Conservation (phyloP, 495 filamentous ascomycete species). For the Acidomyces sp. region DNA sequence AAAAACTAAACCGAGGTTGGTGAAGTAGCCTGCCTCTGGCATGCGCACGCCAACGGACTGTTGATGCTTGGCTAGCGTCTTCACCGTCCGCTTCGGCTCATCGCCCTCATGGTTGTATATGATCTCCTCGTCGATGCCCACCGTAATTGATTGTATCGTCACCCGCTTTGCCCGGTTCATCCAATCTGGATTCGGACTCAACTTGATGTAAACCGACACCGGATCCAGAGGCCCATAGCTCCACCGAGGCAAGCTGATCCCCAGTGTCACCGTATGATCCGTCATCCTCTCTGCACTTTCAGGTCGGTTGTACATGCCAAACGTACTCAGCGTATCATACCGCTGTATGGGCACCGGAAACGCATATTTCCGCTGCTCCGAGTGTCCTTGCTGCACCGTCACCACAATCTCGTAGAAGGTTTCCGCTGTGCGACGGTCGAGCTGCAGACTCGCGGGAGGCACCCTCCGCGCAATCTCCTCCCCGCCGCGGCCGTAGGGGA, state of each 20-base stretch:
- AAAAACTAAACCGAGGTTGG: conserved; percentile 81
- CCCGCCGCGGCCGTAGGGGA: conserved; percentile 81
- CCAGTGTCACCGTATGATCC: conserved; percentile 83
- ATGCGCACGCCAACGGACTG: conserved; percentile 69
- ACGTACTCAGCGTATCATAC: conserved; percentile 94
- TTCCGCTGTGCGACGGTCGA: conserved; percentile 83
- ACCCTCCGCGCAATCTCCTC: conserved; percentile 79
- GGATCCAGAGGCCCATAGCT: conserved; percentile 93
- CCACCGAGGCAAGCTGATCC: conserved; percentile 85
- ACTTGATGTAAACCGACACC: conserved; percentile 85
- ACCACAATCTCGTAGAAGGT: conserved; percentile 96
- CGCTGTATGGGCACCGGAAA: conserved; percentile 84
- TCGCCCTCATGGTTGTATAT: conserved; percentile 98
- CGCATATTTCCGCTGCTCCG: conserved; percentile 73
- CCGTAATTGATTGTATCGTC: conserved; percentile 84
- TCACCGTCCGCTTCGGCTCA: conserved; percentile 82
- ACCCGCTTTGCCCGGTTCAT: conserved; percentile 78
- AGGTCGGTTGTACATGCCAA: conserved; percentile 97
- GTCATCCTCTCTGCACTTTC: conserved; percentile 72
- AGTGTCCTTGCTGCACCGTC: conserved; percentile 78
- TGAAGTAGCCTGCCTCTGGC: conserved; percentile 77
- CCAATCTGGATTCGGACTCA: conserved; percentile 86
- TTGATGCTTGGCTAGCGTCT: conserved; percentile 69
- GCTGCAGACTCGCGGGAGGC: conserved; percentile 81
- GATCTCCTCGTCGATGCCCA: conserved; percentile 92